phyloP scores from a whole-genome alignment of 2,329 filamentous ascomycete species.

The Hymenoscyphus linearis region DNA sequence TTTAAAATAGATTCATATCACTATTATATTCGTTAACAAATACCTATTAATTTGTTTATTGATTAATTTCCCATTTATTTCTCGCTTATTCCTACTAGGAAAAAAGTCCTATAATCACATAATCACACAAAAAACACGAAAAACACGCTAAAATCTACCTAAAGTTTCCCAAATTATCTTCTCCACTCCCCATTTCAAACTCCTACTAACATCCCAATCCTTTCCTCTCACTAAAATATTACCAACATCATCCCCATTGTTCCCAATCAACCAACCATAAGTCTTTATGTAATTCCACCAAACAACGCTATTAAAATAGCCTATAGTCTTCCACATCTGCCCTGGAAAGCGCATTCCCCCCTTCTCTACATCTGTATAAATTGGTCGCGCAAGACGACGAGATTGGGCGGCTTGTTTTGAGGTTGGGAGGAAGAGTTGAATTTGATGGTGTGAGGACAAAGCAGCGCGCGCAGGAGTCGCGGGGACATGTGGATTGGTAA shows the following conservation, averaged over 20 bases:
- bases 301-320: conserved; percentile 29
- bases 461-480: background rate
- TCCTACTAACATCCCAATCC: too few relatives aligned
- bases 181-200: too few relatives aligned
- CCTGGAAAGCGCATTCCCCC: conserved; percentile 19
- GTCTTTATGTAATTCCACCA: conserved; percentile 17
- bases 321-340: conserved; percentile 28
- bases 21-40: too few relatives aligned
- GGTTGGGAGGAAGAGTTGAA: conserved; percentile 22
- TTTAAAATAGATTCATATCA: too few relatives aligned
- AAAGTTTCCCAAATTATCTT: too few relatives aligned
- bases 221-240: background rate
- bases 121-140: too few relatives aligned
- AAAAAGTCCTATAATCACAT: too few relatives aligned
- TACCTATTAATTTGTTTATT: too few relatives aligned
- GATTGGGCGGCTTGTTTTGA: conserved; percentile 10
- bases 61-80: too few relatives aligned
- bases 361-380: conserved; percentile 16
- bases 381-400: conserved; percentile 14
- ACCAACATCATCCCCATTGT: too few relatives aligned
- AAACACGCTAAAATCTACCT: too few relatives aligned
- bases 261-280: conserved; percentile 19
- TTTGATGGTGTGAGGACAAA: conserved; percentile 11
- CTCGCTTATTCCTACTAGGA: too few relatives aligned
- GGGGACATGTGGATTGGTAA: background rate